phyloP scores from a whole-genome alignment of 805 yeast species.

The Lachancea fermentati region DNA sequence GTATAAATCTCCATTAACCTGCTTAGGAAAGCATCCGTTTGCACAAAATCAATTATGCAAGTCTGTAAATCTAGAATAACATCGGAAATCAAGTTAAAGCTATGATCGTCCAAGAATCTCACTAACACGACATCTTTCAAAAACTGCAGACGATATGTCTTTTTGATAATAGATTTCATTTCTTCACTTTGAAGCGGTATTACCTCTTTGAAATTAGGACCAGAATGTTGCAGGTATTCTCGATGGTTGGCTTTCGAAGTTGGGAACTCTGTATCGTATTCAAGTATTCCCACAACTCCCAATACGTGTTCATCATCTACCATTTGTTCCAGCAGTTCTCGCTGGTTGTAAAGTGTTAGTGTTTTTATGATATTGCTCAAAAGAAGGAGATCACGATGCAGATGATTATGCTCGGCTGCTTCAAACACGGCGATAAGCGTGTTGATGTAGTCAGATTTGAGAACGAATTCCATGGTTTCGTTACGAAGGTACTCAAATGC shows the following conservation, averaged over 20 bases:
- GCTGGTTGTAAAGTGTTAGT: conserved; percentile 65
- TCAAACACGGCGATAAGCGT: conserved; percentile 50
- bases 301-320: conserved; percentile 46
- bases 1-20: conserved; percentile 54
- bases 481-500: conserved; percentile 55
- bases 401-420: conserved; percentile 47
- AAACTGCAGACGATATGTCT: conserved; percentile 73
- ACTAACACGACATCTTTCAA: conserved; percentile 84
- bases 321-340: conserved; percentile 51
- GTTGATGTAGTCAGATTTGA: conserved; percentile 46
- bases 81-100: conserved; percentile 56
- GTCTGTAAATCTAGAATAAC: conserved; percentile 29
- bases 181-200: conserved; percentile 52
- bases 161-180: conserved; percentile 53
- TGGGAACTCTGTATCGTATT: conserved; percentile 87
- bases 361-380: conserved; percentile 72
- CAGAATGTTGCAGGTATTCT: conserved; percentile 50
- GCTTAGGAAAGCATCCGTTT: conserved; percentile 41
- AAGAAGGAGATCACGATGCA: conserved; percentile 52
- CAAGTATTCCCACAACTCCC: conserved; percentile 74
- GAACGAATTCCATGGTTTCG: conserved; percentile 52
- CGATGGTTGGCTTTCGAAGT: conserved; percentile 74
- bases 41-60: conserved; percentile 31
- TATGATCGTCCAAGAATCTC: conserved; percentile 73
- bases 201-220: conserved; percentile 56